Evolutionary conservation across 1,284 basidiomycete species (phyloP), one percentile per base, ranked within the genome.

Genomic region (Apiotrichum gracile): DNA sequence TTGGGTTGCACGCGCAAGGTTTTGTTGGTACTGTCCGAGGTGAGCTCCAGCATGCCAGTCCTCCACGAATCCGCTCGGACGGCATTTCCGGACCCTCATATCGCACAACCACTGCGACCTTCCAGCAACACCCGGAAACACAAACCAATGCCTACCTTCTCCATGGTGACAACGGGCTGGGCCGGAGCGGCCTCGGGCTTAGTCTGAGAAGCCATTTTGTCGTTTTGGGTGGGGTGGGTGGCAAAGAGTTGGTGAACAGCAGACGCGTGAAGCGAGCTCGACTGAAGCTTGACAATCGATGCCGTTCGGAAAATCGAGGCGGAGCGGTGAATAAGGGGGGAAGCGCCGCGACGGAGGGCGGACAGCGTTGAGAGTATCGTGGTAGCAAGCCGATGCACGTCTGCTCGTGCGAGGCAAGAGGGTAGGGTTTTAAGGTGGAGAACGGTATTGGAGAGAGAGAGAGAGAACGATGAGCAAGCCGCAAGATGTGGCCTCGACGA

Each of bases 131-230:
- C 14, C 27, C n/a, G 2, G 25, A 7, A 39, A 2, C 10, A 14
- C 31, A 31, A 14, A 31, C 3, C 1, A 16, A 24, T 14, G 14
- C 33, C 21, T 33, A 71, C 72, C 70, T 73, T 73, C 58, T 73
- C 72, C 72, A 73, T 73, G 38, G 66, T 62, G 40, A 61, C 51
- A 26, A 71, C 70, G 38, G 72, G 68, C 38, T 66, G 61, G 22
- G 61, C 65, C 37, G 61, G 61, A 24, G 58, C 40, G 34, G 68
- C 65, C 42, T 63, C 64, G 26, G 58, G 54, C 29, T 66, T 61
- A 24, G 70, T 63, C 25, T 19, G 27, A 12, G 43, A 35, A n/a
- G 44, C 44, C 44, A 46, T 46, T 31, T 34, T 46, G 19, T 13
- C 9, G 8, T 45, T 45, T 4, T 21, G 16, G 8, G 16, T 7